A percentile compares a stretch with the other conserved stretches of the same genome.
Conservation (phyloP, 768 basidiomycete species). For the Trametes cinnabarina region DNA sequence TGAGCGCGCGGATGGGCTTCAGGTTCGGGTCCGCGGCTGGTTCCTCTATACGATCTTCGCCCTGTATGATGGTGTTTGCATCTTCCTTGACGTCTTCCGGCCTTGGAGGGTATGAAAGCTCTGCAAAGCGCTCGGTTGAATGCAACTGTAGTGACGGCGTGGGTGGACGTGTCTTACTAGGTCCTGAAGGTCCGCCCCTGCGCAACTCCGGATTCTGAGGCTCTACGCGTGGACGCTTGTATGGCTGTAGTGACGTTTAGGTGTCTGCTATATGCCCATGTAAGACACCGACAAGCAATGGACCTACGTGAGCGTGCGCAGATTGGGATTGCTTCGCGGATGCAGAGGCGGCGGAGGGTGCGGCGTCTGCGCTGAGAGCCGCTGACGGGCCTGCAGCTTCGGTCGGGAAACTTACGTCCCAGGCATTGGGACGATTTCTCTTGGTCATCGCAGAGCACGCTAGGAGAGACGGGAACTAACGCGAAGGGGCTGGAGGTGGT, state of each 20-base stretch:
- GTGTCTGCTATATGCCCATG: not conserved
- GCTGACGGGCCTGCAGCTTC: not conserved
- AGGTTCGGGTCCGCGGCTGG: constrained; percentile 21
- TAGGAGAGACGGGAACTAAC: too few relatives aligned
- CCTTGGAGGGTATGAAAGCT: not conserved
- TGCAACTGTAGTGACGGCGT: not conserved
- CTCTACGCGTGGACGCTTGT: not conserved
- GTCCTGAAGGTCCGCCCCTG: not conserved
- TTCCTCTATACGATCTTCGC: constrained; percentile 28
- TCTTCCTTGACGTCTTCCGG: constrained; percentile 15
- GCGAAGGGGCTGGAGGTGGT: too few relatives aligned
- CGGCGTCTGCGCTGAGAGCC: not conserved
- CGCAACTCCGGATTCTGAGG: not conserved
- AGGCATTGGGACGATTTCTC: not conserved
- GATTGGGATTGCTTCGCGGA: not conserved
- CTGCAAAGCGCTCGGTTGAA: not conserved
- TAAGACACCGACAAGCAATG: too few relatives aligned
- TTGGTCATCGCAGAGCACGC: not conserved
- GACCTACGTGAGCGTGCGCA: too few relatives aligned
- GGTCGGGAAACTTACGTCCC: not conserved
- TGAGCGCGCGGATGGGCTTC: constrained; percentile 56
- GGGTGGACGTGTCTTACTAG: not conserved
- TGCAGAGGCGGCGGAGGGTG: not conserved
- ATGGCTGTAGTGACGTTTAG: too few relatives aligned
- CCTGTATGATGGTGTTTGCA: constrained; percentile 21